phyloP scores from a whole-genome alignment of 2,329 filamentous ascomycete species.

The Aspergillus proliferans region DNA sequence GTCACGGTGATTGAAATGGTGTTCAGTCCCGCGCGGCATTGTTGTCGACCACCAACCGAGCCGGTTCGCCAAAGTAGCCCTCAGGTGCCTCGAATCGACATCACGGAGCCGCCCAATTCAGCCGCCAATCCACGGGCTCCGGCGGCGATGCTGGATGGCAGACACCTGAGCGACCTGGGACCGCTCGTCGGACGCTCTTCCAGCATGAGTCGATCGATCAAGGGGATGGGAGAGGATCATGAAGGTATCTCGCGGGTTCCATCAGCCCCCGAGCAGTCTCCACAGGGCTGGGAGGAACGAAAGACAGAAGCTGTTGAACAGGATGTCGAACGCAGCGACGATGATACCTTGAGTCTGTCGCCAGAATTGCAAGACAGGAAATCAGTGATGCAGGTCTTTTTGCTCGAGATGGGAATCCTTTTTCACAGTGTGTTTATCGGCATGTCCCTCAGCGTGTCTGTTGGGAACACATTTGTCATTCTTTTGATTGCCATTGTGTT shows the following conservation, averaged over 20 bases:
- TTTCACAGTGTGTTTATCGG: conserved; percentile 61
- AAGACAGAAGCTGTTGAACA: conserved; percentile 9
- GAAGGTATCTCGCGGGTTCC: conserved; percentile 18
- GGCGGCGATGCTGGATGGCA: conserved; percentile 7
- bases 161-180: conserved; percentile 20
- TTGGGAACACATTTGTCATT: conserved; percentile 29
- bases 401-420: conserved; percentile 70
- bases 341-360: conserved; percentile 9
- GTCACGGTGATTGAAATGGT: conserved; percentile 52
- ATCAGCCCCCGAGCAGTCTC: conserved; percentile 12
- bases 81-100: not conserved
- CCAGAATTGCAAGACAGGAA: conserved; percentile 48
- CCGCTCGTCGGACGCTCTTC: conserved; percentile 21
- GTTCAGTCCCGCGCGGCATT: conserved; percentile 36
- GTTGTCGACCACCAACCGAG: conserved; percentile 13
- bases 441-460: conserved; percentile 31
- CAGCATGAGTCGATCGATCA: conserved; percentile 24
- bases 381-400: conserved; percentile 64
- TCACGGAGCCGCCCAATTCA: not conserved
- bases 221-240: conserved; percentile 19
- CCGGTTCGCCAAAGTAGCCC: not conserved
- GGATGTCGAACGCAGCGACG: conserved; percentile 14
- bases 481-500: conserved; percentile 31
- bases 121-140: not conserved
- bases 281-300: conserved; percentile 8